A percentile compares a stretch with the other conserved stretches of the same genome.
Evolutionary conservation across 2,329 filamentous ascomycete genomes (phyloP).

Genomic region (Talaromyces sp.): DNA sequence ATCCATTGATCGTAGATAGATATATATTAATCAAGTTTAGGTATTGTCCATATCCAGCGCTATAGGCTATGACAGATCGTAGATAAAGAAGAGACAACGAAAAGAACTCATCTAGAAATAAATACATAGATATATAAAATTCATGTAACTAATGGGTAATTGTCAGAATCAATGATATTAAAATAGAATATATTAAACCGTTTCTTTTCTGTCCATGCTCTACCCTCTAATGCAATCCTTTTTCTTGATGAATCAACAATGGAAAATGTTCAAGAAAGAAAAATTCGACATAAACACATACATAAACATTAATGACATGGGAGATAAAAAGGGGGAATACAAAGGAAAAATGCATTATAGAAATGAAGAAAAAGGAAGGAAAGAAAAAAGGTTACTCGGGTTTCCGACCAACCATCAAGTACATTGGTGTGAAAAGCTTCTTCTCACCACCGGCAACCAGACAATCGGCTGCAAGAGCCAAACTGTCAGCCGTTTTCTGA

Average conservation of each 20-base stretch:
- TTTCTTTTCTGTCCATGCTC: not conserved
- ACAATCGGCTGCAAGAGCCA: conserved; percentile 75
- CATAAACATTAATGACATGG: conserved; percentile 11
- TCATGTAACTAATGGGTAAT: not conserved
- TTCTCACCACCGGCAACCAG: conserved; percentile 79
- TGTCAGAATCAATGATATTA: not conserved
- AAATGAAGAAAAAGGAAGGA: not conserved
- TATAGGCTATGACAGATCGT: too few relatives aligned
- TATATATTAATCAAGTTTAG: not conserved
- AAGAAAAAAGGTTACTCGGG: conserved; percentile 43
- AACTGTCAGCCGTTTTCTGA: conserved; percentile 88
- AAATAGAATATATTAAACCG: not conserved
- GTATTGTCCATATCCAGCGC: too few relatives aligned
- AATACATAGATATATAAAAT: not conserved
- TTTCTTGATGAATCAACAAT: conserved; percentile 5
- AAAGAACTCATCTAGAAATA: not conserved
- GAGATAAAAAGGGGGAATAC: not conserved
- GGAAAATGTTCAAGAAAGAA: not conserved
- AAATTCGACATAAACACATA: conserved; percentile 4
- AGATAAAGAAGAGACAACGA: not conserved
- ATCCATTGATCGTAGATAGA: too few relatives aligned
- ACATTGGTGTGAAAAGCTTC: conserved; percentile 98
- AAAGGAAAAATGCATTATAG: conserved; percentile 9
- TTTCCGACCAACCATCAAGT: conserved; percentile 91
- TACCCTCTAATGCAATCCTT: conserved; percentile 6